Base-by-base conservation (phyloP, 2,329 filamentous ascomycete species). In the Pseudohalonectria lignicola region DNA sequence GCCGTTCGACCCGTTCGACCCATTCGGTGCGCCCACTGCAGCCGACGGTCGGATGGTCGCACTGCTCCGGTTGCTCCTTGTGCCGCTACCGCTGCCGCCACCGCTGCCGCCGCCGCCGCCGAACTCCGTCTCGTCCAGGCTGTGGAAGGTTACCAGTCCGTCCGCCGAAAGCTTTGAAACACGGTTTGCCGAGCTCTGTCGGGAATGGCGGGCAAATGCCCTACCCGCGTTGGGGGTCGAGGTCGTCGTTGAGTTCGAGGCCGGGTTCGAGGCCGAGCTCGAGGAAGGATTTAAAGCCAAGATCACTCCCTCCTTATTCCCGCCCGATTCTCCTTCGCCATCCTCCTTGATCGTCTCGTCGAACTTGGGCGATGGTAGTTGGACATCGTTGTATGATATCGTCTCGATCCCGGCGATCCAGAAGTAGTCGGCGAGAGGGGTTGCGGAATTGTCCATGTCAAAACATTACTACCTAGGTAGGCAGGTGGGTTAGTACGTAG, bases 361-460 rank as follows among this genome's bases (percentile, higher is more conserved):
- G 47, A 76, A 63, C 42, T 62, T 59, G 42, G 45, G 60, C 46
- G 53, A 46, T 36, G 58, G 54, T 31, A 53, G 59, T 37, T 59
- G 59, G 49, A 62, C 54, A 47, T 81, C 77, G 44, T 75, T 68
- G 62, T 82, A 81, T 40, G 72, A 69, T 48, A 82, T 68, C 43
- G 74, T 73, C 58, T 82, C 78, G 59, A 83, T 68, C 51, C 79
- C 79, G 47, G 79, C 79, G 55, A 83, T 82, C 79, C 79, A 83
- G 60, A 83, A 83, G 62, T 83, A 83, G 58, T 83, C 79, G 59
- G 79, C 79, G 56, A 83, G 67, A 53, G 79, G 79, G 46, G 69
- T 69, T 45, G 76, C 77, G 42, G 74, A 67, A 61, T 59, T 64
- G 54, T 76, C 73, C 73, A 77, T 77, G 62, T 61, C 68, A 63